Evolutionary conservation across 371 early-diverging fungal genomes (phyloP).

Genomic region (Mucor piriformis): DNA sequence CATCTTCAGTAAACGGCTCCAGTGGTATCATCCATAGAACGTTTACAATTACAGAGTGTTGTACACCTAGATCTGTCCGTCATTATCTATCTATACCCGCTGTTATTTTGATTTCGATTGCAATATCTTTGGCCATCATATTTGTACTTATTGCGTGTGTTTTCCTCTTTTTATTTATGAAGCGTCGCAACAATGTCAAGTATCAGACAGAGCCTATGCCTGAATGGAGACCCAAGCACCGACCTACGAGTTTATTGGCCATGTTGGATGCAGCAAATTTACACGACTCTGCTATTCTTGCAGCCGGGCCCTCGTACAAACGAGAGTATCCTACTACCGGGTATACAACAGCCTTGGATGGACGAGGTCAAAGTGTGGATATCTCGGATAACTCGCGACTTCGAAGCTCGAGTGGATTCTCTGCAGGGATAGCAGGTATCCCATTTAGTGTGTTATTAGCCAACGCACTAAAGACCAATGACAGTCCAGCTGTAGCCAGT

Average conservation of each 20-base stretch:
- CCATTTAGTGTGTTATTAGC: conserved; percentile 36
- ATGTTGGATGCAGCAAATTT: conserved; percentile 22
- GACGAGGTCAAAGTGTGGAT: conserved; percentile 3
- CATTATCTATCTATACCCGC: conserved; percentile 58
- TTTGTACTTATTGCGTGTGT: conserved; percentile 58
- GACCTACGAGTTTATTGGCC: conserved; percentile 14
- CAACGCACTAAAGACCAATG: conserved; percentile 22
- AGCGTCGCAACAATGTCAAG: conserved; percentile 20
- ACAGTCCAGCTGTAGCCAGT: conserved; percentile 18
- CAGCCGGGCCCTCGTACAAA: not conserved
- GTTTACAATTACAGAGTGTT: conserved; percentile 30
- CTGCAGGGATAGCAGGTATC: not conserved
- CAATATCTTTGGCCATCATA: conserved; percentile 70
- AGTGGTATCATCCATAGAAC: conserved; percentile 28
- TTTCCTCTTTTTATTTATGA: conserved; percentile 39
- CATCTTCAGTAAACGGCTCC: conserved; percentile 35
- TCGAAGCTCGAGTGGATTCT: conserved; percentile 45
- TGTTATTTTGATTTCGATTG: conserved; percentile 75
- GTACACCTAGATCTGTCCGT: conserved; percentile 20
- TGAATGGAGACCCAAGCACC: conserved; percentile 30
- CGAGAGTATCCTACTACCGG: conserved; percentile 7
- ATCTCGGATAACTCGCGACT: conserved; percentile 7
- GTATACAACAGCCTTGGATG: conserved; percentile 15
- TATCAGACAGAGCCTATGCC: conserved; percentile 34
- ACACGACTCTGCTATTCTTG: not conserved